Evolutionary conservation across 495 filamentous ascomycete genomes (phyloP), one percentile per base, ranked within the genome.

Genomic region (Corynascus novoguineensis): DNA sequence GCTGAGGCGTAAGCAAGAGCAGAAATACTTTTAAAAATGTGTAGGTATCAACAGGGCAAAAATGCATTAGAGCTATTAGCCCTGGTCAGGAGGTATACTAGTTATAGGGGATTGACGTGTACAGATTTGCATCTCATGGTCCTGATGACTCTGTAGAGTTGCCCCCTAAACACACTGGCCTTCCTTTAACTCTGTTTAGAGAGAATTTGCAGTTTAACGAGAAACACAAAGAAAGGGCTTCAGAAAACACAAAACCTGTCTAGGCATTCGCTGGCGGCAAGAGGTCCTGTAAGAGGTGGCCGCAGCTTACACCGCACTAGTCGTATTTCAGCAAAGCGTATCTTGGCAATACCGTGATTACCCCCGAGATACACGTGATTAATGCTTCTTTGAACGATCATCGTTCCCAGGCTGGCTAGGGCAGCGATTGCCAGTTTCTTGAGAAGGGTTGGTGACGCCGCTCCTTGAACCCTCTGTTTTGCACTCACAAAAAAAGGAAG

Each of bases 341-440:
- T 10, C 49, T 53, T 47, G 49, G 56, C 38, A 44, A 6, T 15
- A 27, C 42, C 72, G 73, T 44, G 70, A 67, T n/a, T 68, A 72
- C 5, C 50, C 28, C 25, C 19, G 10, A 11, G 17, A 9, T 68
- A 74, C 61, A 73, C 76, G 58, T 66, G 71, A 37, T 64, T 61
- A n/a, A n/a, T 45, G 74, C 73, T 32, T 52, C 19, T 35, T 46
- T 53, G 34, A 37, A 15, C 19, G 47, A 19, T n/a, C n/a, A 11
- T 24, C 24, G 47, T 28, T 35, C 29, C 24, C 22, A 17, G 17
- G 17, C 28, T 48, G 27, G 45, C 14, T 21, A n/a, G 15, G n/a
- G n/a, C n/a, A n/a, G n/a, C n/a, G n/a, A n/a, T n/a, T n/a, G n/a
- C n/a, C n/a, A n/a, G n/a, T n/a, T n/a, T n/a, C n/a, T n/a, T n/a